Percentiles rank a stretch among this genome's conserved stretches.
Evolutionary conservation across 2,329 filamentous ascomycete genomes (phyloP).

Genomic region (Claviceps sp.): DNA sequence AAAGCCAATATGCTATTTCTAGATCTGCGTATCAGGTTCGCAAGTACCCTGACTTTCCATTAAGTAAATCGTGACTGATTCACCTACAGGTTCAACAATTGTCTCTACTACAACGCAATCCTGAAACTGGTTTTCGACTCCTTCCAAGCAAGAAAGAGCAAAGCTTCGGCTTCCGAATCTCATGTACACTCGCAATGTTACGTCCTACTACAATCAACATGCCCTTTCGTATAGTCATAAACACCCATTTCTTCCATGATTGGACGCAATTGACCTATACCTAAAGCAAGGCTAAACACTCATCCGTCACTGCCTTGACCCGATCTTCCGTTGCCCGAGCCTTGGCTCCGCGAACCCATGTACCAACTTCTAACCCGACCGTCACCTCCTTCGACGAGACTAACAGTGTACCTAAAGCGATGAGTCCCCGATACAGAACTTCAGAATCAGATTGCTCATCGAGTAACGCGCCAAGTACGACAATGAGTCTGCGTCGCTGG

Average conservation of each 20-base stretch:
- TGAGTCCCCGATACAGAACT: constrained; percentile 67
- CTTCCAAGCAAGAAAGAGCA: not conserved
- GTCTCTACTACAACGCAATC: too few species aligned
- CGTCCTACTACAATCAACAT: not conserved
- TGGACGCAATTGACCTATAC: not conserved
- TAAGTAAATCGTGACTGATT: too few species aligned
- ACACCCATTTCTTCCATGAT: not conserved
- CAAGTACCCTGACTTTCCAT: too few species aligned
- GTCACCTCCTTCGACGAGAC: constrained; percentile 36
- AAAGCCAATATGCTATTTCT: too few species aligned
- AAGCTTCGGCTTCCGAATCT: not conserved
- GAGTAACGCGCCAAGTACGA: constrained; percentile 50
- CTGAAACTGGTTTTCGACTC: not conserved
- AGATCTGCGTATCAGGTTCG: too few species aligned
- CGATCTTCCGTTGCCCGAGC: constrained; percentile 31
- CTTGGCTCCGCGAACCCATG: constrained; percentile 29
- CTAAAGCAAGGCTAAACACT: constrained; percentile 22
- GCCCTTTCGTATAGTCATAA: not conserved
- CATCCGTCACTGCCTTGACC: constrained; percentile 32
- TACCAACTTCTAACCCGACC: constrained; percentile 26
- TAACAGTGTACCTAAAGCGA: constrained; percentile 64
- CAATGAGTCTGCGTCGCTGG: constrained; percentile 33
- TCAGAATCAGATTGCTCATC: constrained; percentile 61
- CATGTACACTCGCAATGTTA: not conserved
- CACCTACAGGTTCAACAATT: too few species aligned